Evolutionary conservation across 441 rosid species (phyloP), one percentile per base, ranked within the genome.

Genomic region (Viola pubescens): DNA sequence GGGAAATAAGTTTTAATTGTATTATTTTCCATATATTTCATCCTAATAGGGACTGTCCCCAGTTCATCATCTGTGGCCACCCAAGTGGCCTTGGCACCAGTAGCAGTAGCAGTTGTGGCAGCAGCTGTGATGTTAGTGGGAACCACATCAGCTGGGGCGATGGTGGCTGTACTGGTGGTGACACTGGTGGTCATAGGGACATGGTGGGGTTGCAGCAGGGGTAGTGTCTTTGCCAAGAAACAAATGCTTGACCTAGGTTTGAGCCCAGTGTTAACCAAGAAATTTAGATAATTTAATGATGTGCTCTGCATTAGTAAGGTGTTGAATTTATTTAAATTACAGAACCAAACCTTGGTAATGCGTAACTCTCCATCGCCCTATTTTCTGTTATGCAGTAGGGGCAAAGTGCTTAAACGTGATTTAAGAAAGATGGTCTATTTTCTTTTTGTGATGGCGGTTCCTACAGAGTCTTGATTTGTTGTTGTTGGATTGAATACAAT

Each of bases 1-100:
- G 34, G 34, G 34, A 1, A 26, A 26, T 26, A 26, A 26, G 34
- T 26, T 26, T 70, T 63, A 65, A 69, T 65, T 62, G 67, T 66
- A 77, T 75, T 72, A 68, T 70, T 75, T 81, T 66, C 62, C 74
- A 74, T 73, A 78, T 80, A 72, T 83, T 82, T 79, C 80, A 82
- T 83, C 81, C 67, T 87, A 81, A 79, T 89, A 89, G 97, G 98
- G 80, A 83, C 72, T 68, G 78, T 78, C 82, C 91, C 89, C 86
- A 86, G 83, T 74, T 81, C 92, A 82, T 86, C 89, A 63, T 83
- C 62, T 67, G 69, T 83, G 80, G 79, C 86, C 82, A 82, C 82
- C 85, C 88, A 79, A 81, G 85, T 75, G 83, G 88, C 80, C 77
- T 62, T 88, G 74, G 90, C 77, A 56, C 81, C 86, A 59, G 85